Evolutionary conservation across 495 filamentous ascomycete species (phyloP).

Genomic region (Hyaloscypha finlandica): DNA sequence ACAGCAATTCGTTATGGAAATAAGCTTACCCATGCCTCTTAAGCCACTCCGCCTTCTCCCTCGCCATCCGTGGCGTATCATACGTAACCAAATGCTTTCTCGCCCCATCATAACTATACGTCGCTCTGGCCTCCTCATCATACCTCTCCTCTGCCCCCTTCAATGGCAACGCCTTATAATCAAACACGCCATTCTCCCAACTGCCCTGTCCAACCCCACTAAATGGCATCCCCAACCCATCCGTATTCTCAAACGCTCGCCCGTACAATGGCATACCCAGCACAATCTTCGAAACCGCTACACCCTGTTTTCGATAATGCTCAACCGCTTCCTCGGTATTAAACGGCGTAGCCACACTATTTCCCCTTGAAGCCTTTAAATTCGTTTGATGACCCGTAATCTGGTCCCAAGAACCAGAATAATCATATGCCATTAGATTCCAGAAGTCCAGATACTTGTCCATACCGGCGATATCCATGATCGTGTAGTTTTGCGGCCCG

Average conservation of each 20-base stretch:
- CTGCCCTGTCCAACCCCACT: conserved; percentile 72
- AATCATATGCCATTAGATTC: conserved; percentile 87
- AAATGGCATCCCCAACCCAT: conserved; percentile 69
- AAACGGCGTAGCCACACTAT: conserved; percentile 71
- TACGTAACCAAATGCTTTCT: conserved; percentile 72
- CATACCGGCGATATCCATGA: conserved; percentile 73
- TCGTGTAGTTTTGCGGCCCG: conserved; percentile 73
- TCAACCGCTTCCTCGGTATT: conserved; percentile 67
- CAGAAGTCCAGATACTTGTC: conserved; percentile 86
- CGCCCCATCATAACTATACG: conserved; percentile 68
- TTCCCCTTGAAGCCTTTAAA: conserved; percentile 55
- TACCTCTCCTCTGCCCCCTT: conserved; percentile 52
- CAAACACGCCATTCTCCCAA: conserved; percentile 89
- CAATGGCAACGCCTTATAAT: conserved; percentile 72
- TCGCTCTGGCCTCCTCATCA: conserved; percentile 60
- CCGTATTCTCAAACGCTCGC: conserved; percentile 76
- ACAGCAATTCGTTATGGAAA: no score
- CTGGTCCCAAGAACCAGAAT: conserved; percentile 75
- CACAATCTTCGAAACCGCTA: conserved; percentile 70
- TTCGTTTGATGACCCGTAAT: conserved; percentile 82
- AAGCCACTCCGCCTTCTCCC: conserved; percentile 71
- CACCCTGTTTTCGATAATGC: conserved; percentile 66
- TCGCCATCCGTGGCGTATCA: conserved; percentile 69
- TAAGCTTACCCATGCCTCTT: conserved; percentile 43
- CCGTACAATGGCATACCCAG: conserved; percentile 94